Conservation (phyloP, 768 basidiomycete species). For the Lactarius psammicola region DNA sequence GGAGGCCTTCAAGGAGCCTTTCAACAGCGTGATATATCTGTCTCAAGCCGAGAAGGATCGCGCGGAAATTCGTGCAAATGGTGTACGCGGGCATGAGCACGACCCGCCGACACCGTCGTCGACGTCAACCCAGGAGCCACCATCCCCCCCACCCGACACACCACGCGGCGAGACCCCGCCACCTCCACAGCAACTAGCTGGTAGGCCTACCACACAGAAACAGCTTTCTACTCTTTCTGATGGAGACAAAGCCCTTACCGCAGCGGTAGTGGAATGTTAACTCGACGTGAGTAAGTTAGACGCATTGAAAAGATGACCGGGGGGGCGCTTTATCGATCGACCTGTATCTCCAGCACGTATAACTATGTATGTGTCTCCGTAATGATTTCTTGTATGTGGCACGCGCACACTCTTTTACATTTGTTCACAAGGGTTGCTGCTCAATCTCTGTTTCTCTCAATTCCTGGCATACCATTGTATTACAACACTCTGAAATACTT, state of each 20-base stretch:
- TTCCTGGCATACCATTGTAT: conserved; percentile 29
- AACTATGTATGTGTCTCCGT: conserved; percentile 27
- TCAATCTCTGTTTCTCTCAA: conserved; percentile 25
- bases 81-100: conserved; percentile 17
- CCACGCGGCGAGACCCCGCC: conserved; percentile 48
- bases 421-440: conserved; percentile 24
- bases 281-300: conserved; percentile 63
- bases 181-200: conserved; percentile 44
- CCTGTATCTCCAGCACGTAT: conserved; percentile 20
- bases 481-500: conserved; percentile 26
- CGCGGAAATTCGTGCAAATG: conserved; percentile 29
- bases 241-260: conserved; percentile 54
- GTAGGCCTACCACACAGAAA: conserved; percentile 46
- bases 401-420: conserved; percentile 25
- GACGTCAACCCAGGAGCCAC: conserved; percentile 40
- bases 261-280: conserved; percentile 60
- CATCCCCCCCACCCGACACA: conserved; percentile 25
- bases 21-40: conserved; percentile 35
- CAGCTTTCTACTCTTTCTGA: conserved; percentile 52
- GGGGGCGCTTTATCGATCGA: conserved; percentile 15
- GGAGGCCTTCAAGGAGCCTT: conserved; percentile 26
- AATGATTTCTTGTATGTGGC: conserved; percentile 28
- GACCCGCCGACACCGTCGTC: conserved; percentile 27
- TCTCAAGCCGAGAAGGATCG: conserved; percentile 38
- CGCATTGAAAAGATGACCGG: conserved; percentile 43